These are phyloP conservation scores for Citropsis articulata DNA, from an alignment of 345 rosid genomes.

Conservation along the genomic window DNA sequence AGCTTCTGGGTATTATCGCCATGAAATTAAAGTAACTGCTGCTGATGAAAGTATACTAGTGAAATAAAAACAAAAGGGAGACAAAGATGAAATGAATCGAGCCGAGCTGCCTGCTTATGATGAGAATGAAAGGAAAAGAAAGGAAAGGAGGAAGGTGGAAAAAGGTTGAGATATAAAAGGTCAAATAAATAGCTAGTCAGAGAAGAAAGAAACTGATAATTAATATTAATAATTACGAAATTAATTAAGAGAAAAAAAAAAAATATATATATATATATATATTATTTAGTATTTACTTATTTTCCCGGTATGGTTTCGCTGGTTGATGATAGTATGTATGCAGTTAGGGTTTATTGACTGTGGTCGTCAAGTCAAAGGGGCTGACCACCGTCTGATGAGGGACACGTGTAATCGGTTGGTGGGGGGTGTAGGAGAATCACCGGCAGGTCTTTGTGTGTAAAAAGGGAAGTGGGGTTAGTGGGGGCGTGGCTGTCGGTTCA, in stretches of 20 bases:
- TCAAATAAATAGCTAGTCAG: conserved; percentile 32
- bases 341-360: conserved; percentile 41
- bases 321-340: neutral
- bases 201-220: neutral
- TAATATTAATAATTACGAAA: neutral
- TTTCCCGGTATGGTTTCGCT: neutral
- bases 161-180: conserved; percentile 18
- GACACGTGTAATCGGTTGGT: conserved; percentile 54
- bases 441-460: conserved; percentile 48
- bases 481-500: conserved; percentile 37
- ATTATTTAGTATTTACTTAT: neutral
- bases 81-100: conserved; percentile 20
- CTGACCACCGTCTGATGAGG: conserved; percentile 35
- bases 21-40: conserved; percentile 15
- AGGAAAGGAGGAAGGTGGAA: conserved; percentile 16
- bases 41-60: conserved; percentile 19
- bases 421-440: conserved; percentile 53
- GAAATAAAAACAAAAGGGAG: conserved; percentile 12
- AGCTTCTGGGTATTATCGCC: conserved; percentile 53
- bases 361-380: conserved; percentile 43
- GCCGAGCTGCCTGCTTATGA: neutral
- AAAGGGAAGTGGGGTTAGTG: neutral
- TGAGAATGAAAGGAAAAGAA: conserved; percentile 8
- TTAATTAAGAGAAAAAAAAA: neutral
- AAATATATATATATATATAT: neutral